A percentile compares a stretch with the other conserved stretches of the same genome.
Evolutionary conservation across 2,329 filamentous ascomycete genomes (phyloP).

Genomic region (Arthrobotrys sinensis): DNA sequence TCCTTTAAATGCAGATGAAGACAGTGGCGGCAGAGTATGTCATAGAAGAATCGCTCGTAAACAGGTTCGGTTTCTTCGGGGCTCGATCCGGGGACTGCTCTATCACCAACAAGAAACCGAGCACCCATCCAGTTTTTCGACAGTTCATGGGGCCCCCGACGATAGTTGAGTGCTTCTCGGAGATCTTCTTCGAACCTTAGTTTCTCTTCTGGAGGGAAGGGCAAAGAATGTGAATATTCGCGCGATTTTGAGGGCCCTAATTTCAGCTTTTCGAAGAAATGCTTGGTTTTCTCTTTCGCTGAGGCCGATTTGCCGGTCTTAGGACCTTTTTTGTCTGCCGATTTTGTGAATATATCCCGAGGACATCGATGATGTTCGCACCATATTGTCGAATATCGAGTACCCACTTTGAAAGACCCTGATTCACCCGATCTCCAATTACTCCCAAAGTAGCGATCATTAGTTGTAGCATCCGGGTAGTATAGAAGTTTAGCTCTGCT

Average conservation of each 20-base stretch:
- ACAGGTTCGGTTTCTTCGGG: not conserved
- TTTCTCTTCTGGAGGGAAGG: not conserved
- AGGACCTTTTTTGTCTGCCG: not conserved
- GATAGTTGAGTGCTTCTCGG: not conserved
- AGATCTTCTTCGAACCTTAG: not conserved
- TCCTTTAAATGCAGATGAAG: not conserved
- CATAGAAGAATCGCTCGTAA: conserved; percentile 8
- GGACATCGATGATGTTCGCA: conserved; percentile 22
- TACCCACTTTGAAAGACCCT: not conserved
- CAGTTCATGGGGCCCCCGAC: not conserved
- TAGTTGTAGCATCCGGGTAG: not conserved
- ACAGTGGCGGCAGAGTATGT: conserved; percentile 18
- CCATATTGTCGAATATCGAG: conserved; percentile 20
- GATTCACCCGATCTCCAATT: not conserved
- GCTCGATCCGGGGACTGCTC: not conserved
- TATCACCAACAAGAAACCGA: conserved; percentile 22
- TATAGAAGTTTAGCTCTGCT: not conserved
- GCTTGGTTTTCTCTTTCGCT: not conserved
- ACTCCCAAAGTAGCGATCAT: not conserved
- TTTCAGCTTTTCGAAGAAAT: conserved; percentile 8
- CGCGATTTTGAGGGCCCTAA: not conserved
- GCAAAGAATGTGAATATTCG: not conserved
- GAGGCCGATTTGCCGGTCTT: not conserved
- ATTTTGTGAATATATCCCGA: not conserved
- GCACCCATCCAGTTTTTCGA: conserved; percentile 17